phyloP scores from a whole-genome alignment of 345 rosid species.

The Hibiscus tridactylites region DNA sequence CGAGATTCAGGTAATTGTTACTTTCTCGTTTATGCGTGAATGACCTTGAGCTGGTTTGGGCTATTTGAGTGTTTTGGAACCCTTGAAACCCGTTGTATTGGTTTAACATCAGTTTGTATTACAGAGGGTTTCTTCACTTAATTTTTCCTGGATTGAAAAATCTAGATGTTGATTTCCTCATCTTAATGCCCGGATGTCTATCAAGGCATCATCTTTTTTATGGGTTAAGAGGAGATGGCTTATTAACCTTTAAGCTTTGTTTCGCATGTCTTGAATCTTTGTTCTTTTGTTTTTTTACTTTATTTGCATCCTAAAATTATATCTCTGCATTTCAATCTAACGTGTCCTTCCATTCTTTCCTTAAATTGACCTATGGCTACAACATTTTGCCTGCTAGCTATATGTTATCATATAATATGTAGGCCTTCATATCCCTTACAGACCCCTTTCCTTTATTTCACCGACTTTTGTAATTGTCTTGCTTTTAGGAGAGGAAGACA shows the following conservation, averaged over 20 bases:
- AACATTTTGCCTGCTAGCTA: neutral
- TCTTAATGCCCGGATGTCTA: neutral
- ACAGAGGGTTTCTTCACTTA: neutral
- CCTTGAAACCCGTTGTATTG: neutral
- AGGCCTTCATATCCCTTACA: neutral
- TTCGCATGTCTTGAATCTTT: neutral
- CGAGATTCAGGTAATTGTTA: constrained; percentile 62
- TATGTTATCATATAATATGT: neutral
- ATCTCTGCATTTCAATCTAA: neutral
- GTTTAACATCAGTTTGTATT: neutral
- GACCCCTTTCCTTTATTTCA: neutral
- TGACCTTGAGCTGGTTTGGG: constrained; percentile 1
- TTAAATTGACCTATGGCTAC: neutral
- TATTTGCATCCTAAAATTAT: neutral
- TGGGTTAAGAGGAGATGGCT: neutral
- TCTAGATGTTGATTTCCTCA: neutral
- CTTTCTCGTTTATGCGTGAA: neutral
- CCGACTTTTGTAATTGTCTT: constrained; percentile 1
- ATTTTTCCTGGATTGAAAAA: neutral
- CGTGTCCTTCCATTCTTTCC: neutral
- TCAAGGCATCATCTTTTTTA: neutral
- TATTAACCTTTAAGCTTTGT: neutral
- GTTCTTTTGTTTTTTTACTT: neutral
- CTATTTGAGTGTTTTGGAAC: neutral
- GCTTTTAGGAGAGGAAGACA: constrained; percentile 58